phyloP scores from a whole-genome alignment of 2,329 filamentous ascomycete species.

The Aspergillus unguis region DNA sequence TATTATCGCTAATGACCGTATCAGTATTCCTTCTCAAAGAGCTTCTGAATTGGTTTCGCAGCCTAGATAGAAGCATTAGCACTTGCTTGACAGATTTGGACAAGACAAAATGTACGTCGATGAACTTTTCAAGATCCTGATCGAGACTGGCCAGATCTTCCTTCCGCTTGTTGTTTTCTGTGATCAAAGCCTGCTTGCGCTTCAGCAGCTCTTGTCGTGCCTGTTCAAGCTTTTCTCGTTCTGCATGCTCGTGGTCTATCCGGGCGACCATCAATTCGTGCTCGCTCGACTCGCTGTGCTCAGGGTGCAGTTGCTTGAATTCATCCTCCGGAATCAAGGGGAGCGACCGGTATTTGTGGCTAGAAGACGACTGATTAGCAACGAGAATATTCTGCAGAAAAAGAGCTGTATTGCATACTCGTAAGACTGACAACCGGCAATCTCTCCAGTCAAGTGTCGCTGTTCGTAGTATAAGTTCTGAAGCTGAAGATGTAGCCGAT shows the following conservation, averaged over 20 bases:
- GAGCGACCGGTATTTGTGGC: conserved; percentile 79
- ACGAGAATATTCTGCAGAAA: not conserved
- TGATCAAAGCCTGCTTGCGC: conserved; percentile 65
- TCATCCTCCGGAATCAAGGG: conserved; percentile 80
- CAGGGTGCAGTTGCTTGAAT: conserved; percentile 72
- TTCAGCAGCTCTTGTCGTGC: conserved; percentile 73
- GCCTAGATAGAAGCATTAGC: conserved; percentile 52
- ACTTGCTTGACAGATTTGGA: not conserved
- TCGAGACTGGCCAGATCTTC: conserved; percentile 90
- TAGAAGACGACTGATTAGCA: conserved; percentile 7
- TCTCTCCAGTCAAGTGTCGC: conserved; percentile 83
- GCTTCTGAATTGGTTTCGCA: conserved; percentile 81
- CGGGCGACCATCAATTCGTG: conserved; percentile 83
- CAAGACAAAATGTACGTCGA: conserved; percentile 61
- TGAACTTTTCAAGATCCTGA: conserved; percentile 88
- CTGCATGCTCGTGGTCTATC: conserved; percentile 84
- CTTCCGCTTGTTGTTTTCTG: conserved; percentile 86
- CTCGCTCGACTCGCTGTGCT: conserved; percentile 68
- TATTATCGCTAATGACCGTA: conserved; percentile 10
- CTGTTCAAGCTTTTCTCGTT: conserved; percentile 81
- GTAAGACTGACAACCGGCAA: conserved; percentile 83
- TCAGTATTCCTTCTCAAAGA: conserved; percentile 70
- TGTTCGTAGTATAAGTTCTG: conserved; percentile 98
- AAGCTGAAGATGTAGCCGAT: conserved; percentile 83
- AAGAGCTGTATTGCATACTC: conserved; percentile 61